Percentiles rank a stretch among this genome's conserved stretches.
These are phyloP conservation scores for Ampelocalamus luodianensis DNA, from an alignment of 176 grass and related monocot species.

Conservation along the genomic window DNA sequence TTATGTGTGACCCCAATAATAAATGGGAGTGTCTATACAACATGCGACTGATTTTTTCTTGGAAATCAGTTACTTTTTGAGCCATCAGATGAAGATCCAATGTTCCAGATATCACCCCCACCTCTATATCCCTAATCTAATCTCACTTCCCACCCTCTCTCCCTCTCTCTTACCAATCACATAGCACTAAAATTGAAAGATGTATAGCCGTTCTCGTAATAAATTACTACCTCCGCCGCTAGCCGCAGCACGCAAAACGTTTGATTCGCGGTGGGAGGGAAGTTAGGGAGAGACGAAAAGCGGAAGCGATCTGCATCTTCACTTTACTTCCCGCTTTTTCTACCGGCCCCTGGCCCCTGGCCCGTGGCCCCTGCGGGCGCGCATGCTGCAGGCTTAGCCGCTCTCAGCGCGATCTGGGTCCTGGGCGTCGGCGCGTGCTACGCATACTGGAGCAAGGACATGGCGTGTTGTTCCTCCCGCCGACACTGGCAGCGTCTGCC, in stretches of 20 bases:
- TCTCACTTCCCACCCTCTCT: too few relatives aligned
- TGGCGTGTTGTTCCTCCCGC: conserved; percentile 38
- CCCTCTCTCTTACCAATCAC: too few relatives aligned
- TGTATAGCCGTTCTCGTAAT: too few relatives aligned
- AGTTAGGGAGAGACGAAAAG: neutral
- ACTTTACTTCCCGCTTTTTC: neutral
- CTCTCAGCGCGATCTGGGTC: conserved; percentile 1
- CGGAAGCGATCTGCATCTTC: neutral
- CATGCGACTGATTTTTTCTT: too few relatives aligned
- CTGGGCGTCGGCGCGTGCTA: conserved; percentile 18
- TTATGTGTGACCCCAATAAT: too few relatives aligned
- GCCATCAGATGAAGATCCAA: too few relatives aligned
- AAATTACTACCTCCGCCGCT: too few relatives aligned
- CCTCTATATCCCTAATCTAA: too few relatives aligned
- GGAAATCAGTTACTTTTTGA: too few relatives aligned
- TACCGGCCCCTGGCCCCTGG: neutral
- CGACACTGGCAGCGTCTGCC: conserved; percentile 15
- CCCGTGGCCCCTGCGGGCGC: neutral
- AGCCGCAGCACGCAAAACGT: neutral
- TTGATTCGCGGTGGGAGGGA: neutral
- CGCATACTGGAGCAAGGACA: conserved; percentile 39
- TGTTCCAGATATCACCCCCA: too few relatives aligned
- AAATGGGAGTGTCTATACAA: too few relatives aligned
- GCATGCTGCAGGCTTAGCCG: conserved; percentile 10
- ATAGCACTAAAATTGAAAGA: too few relatives aligned